Conservation (phyloP, 2,329 filamentous ascomycete genomes). For the Emmonsiellopsis sp. region DNA sequence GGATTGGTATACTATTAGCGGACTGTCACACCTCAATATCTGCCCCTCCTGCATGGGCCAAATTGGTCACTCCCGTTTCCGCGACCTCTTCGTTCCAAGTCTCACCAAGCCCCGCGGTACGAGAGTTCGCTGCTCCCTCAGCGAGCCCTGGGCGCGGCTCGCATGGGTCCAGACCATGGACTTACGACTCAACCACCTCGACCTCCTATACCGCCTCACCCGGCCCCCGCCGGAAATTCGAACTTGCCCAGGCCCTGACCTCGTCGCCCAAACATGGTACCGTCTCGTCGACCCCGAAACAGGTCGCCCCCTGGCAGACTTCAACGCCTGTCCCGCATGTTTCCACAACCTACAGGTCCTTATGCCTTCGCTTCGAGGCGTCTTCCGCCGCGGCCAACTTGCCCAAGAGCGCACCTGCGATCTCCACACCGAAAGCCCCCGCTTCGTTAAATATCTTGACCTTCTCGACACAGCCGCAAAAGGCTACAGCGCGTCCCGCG, state of each 20-base stretch:
- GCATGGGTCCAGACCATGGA: slow-evolving; percentile 75
- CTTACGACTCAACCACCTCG: slow-evolving; percentile 56
- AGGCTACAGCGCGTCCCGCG: slow-evolving; percentile 21
- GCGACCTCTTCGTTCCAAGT: slow-evolving; percentile 55
- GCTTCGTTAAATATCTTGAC: slow-evolving; percentile 50
- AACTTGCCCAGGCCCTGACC: slow-evolving; percentile 50
- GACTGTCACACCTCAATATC: slow-evolving; percentile 64
- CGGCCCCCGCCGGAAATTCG: slow-evolving; percentile 49
- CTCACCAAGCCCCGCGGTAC: slow-evolving; percentile 49
- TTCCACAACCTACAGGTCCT: slow-evolving; percentile 62
- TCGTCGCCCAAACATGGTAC: slow-evolving; percentile 61
- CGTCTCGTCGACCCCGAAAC: slow-evolving; percentile 62
- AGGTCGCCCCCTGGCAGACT: slow-evolving; percentile 55
- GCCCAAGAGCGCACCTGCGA: slow-evolving; percentile 54
- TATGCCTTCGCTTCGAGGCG: slow-evolving; percentile 61
- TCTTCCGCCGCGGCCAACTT: slow-evolving; percentile 47
- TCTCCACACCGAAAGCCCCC: slow-evolving; percentile 53
- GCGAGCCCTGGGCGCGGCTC: slow-evolving; percentile 71
- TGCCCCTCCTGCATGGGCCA: slow-evolving; percentile 71
- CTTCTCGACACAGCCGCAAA: slow-evolving; percentile 47
- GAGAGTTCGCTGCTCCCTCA: slow-evolving; percentile 67
- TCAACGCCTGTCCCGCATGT: slow-evolving; percentile 68
- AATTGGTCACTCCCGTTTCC: slow-evolving; percentile 63
- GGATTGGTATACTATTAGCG: slow-evolving; percentile 74
- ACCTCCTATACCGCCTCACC: slow-evolving; percentile 61